Percentiles rank a stretch among this genome's conserved stretches.
phyloP scores from a whole-genome alignment of 192 early-diverging fungal genomes.

The Funneliformis mosseae region DNA sequence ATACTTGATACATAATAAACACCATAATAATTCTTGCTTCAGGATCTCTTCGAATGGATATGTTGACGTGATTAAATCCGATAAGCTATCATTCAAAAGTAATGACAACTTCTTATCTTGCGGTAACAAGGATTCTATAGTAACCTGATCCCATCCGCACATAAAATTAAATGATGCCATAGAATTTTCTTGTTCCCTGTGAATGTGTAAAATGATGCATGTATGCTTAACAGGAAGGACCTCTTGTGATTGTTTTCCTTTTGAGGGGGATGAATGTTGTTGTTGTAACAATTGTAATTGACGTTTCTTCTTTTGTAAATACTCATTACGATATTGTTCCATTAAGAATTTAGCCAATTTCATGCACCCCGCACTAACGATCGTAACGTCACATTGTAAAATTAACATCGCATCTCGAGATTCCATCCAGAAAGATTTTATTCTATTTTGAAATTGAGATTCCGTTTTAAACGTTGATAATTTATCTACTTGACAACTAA shows the following conservation, averaged over 20 bases:
- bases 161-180: constrained; percentile 23
- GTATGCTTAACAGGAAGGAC: not conserved
- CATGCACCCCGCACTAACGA: constrained; percentile 19
- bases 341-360: constrained; percentile 30
- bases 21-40: not conserved
- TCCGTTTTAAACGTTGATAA: constrained; percentile 28
- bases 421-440: constrained; percentile 29
- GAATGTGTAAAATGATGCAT: constrained; percentile 32
- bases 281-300: not conserved
- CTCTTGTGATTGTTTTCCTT: no score
- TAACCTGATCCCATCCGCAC: constrained; percentile 32
- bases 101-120: constrained; percentile 13
- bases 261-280: not conserved
- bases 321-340: constrained; percentile 26
- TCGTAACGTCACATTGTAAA: constrained; percentile 30
- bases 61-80: constrained; percentile 8
- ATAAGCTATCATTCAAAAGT: constrained; percentile 9
- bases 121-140: constrained; percentile 19
- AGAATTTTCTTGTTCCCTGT: constrained; percentile 14
- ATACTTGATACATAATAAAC: constrained; percentile 30
- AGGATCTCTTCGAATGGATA: constrained; percentile 33
- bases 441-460: constrained; percentile 18
- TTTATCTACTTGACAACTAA: constrained; percentile 32
- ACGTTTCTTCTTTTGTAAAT: not conserved
- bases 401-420: constrained; percentile 14